A percentile compares a stretch with the other conserved stretches of the same genome.
These are phyloP conservation scores for Hymenoscyphus scutula DNA, from an alignment of 2,329 filamentous ascomycete genomes.

Conservation along the genomic window DNA sequence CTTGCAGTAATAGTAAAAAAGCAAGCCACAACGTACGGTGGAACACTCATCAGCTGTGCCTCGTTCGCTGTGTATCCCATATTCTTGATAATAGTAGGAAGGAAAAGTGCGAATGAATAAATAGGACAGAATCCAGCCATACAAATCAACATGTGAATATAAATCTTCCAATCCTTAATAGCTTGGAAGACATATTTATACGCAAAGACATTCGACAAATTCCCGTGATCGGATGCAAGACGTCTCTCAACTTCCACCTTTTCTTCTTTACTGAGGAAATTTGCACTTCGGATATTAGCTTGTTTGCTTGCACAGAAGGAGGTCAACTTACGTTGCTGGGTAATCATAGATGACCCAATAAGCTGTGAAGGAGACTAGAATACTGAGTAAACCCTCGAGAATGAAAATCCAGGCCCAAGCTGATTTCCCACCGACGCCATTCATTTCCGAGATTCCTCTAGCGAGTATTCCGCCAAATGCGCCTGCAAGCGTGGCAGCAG, in stretches of 20 bases:
- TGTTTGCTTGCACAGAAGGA: not conserved
- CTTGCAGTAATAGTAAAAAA: constrained; percentile 65
- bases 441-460: constrained; percentile 44
- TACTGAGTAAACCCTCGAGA: constrained; percentile 48
- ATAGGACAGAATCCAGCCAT: constrained; percentile 55
- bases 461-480: constrained; percentile 57
- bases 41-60: constrained; percentile 47
- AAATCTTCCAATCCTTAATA: constrained; percentile 54
- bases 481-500: constrained; percentile 49
- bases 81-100: constrained; percentile 44
- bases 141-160: constrained; percentile 48
- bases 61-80: constrained; percentile 55
- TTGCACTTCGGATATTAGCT: constrained; percentile 44
- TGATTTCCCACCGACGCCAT: constrained; percentile 42
- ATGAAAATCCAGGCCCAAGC: constrained; percentile 52
- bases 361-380: constrained; percentile 38
- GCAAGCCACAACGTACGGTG: constrained; percentile 62
- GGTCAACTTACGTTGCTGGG: constrained; percentile 17
- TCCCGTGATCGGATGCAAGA: constrained; percentile 67
- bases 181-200: constrained; percentile 57
- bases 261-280: constrained; percentile 47
- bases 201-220: constrained; percentile 62
- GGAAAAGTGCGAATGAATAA: constrained; percentile 44
- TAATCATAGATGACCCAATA: constrained; percentile 23
- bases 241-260: constrained; percentile 62